These are phyloP conservation scores for Wallacemonas sp. DNA, from an alignment of 208 protist species.

Conservation along the genomic window DNA sequence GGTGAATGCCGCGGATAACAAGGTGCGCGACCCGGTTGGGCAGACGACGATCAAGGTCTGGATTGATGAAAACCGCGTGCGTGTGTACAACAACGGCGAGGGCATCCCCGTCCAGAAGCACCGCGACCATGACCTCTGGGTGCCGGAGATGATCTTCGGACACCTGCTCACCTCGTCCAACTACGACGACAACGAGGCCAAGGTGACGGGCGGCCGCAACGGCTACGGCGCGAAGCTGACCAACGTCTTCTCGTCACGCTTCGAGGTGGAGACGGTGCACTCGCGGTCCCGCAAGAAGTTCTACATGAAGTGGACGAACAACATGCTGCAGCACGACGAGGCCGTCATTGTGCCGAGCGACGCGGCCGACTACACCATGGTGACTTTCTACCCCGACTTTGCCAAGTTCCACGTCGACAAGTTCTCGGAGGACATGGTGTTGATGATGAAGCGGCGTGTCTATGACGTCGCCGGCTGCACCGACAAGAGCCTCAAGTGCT, in stretches of 20 bases:
- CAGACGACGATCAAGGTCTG: constrained; percentile 94
- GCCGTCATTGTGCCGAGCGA: constrained; percentile 87
- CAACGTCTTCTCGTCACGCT: constrained; percentile 99
- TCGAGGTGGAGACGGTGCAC: constrained; percentile 98
- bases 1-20: constrained; percentile 99
- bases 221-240: constrained; percentile 99
- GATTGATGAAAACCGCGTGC: constrained; percentile 97
- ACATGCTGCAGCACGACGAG: constrained; percentile 96
- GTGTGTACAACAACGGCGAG: constrained; percentile 98
- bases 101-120: constrained; percentile 98
- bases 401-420: constrained; percentile 94
- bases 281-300: constrained; percentile 90
- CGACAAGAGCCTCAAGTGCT: constrained; percentile 92
- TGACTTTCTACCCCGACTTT: constrained; percentile 99
- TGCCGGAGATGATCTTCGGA: constrained; percentile 99
- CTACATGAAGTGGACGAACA: constrained; percentile 96
- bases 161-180: constrained; percentile 99
- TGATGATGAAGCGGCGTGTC: constrained; percentile 97
- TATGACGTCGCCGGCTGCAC: constrained; percentile 99
- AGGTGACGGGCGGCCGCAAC: constrained; percentile 96
- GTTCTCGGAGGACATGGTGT: constrained; percentile 97
- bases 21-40: constrained; percentile 93
- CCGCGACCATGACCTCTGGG: constrained; percentile 96
- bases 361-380: constrained; percentile 95
- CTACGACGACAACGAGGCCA: constrained; percentile 98